Percentiles rank a stretch among this genome's conserved stretches.
Evolutionary conservation across 495 filamentous ascomycete species (phyloP).

Genomic region (Aspergillus hancockii): DNA sequence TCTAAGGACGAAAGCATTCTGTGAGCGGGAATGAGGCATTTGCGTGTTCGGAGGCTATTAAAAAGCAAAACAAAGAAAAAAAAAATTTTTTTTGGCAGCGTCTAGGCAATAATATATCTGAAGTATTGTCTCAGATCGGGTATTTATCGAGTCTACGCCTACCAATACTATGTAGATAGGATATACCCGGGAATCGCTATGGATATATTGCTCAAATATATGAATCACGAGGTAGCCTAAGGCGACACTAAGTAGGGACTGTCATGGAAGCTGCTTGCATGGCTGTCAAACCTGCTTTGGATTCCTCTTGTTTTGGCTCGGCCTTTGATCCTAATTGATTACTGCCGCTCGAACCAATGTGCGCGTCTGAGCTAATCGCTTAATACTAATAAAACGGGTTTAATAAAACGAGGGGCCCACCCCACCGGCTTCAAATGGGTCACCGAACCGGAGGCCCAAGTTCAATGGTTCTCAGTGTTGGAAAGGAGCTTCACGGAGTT

Average conservation of each 20-base stretch:
- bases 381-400: slow-evolving; percentile 8
- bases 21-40: background rate
- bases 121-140: slow-evolving; percentile 1
- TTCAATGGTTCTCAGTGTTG: slow-evolving; percentile 12
- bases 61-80: background rate
- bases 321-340: background rate
- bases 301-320: background rate
- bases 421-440: slow-evolving; percentile 18
- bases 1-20: background rate
- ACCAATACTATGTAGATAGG: background rate
- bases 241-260: background rate
- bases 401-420: slow-evolving; percentile 19
- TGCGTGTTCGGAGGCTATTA: background rate
- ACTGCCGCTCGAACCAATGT: background rate
- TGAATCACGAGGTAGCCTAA: background rate
- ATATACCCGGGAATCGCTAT: background rate
- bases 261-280: background rate
- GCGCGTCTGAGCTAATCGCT: background rate
- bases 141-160: background rate
- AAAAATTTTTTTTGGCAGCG: background rate
- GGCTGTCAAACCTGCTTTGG: background rate
- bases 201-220: background rate
- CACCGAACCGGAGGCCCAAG: slow-evolving; percentile 25
- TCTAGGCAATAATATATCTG: slow-evolving; percentile 1
- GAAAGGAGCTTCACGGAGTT: slow-evolving; percentile 3